Evolutionary conservation across 176 grass and related monocot genomes (phyloP), one percentile per base, ranked within the genome.

Genomic region (Musa schizocarpa): DNA sequence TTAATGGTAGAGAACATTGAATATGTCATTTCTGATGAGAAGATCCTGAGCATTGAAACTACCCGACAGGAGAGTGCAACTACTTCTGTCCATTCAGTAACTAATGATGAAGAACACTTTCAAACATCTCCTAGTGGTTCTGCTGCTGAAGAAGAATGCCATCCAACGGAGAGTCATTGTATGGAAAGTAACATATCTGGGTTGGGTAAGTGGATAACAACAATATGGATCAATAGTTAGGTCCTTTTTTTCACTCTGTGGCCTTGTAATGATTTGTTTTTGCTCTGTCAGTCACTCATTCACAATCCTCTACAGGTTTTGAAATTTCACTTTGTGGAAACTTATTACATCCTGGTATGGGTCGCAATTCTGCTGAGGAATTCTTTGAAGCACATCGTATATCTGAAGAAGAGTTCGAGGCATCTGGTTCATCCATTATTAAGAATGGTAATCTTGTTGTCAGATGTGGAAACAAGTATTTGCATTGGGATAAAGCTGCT

Each of bases 311-410:
- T 80, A 73, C 84, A 99, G 96, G 86, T 65, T 84, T 90, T 65
- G 88, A 92, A 77, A 92, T 99, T 83, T 99, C 96, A 77, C 87
- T 91, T 68, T 99, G 96, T 82, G 91, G 91, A 51, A 85, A 89
- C 81, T 68, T 99, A 53, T 69, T 99, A 83, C 86, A 54, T 20
- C 78, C 86, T 76, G 86, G 91, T 63, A 95, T 99, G 82, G 96
- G 91, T 8, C 73, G 0, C 76, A 81, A 80, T 77, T 91, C 88
- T 81, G 91, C 96, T 49, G 82, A 95, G 79, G 86, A 99, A 84
- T 77, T 62, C 2, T 99, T 99, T 78, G 73, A 85, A 82, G 84
- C 89, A 19, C 81, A 99, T 89, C 78, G 86, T 82, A 83, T 94
- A 53, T 69, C 75, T 77, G 84, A 89, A 76, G 90, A 87, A 51